Conservation (phyloP, 2,329 filamentous ascomycete species). For the Emericellopsis cladophorae region DNA sequence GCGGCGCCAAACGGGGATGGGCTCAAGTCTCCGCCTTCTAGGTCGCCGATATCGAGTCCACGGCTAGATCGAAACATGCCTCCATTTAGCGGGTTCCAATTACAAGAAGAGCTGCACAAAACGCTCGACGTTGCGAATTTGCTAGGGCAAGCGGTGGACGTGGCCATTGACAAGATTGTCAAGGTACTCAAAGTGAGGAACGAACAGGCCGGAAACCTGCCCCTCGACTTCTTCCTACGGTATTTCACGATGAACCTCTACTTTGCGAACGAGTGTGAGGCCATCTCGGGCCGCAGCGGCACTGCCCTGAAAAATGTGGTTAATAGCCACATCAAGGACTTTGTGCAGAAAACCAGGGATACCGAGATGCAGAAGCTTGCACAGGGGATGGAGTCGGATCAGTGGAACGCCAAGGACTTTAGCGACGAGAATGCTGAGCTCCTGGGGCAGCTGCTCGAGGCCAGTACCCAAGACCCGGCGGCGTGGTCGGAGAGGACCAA, state of each 20-base stretch:
- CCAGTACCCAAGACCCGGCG: constrained; percentile 57
- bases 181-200: constrained; percentile 67
- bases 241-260: constrained; percentile 75
- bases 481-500: constrained; percentile 51
- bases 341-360: constrained; percentile 60
- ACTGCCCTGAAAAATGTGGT: constrained; percentile 66
- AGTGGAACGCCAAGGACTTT: constrained; percentile 71
- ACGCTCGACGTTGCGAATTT: constrained; percentile 67
- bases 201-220: constrained; percentile 57
- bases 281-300: constrained; percentile 67
- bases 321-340: constrained; percentile 71
- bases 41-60: constrained; percentile 41
- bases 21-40: constrained; percentile 32
- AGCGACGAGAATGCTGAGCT: constrained; percentile 45
- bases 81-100: constrained; percentile 22
- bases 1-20: constrained; percentile 23
- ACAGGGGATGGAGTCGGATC: constrained; percentile 66
- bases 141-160: constrained; percentile 67
- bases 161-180: constrained; percentile 63
- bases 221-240: constrained; percentile 59
- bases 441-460: constrained; percentile 52
- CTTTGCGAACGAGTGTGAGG: constrained; percentile 79
- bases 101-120: constrained; percentile 66
- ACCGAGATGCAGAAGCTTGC: constrained; percentile 62
- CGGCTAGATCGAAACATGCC: constrained; percentile 17